A percentile compares a stretch with the other conserved stretches of the same genome.
phyloP scores from a whole-genome alignment of 768 basidiomycete species.

The Pluteus cervinus region DNA sequence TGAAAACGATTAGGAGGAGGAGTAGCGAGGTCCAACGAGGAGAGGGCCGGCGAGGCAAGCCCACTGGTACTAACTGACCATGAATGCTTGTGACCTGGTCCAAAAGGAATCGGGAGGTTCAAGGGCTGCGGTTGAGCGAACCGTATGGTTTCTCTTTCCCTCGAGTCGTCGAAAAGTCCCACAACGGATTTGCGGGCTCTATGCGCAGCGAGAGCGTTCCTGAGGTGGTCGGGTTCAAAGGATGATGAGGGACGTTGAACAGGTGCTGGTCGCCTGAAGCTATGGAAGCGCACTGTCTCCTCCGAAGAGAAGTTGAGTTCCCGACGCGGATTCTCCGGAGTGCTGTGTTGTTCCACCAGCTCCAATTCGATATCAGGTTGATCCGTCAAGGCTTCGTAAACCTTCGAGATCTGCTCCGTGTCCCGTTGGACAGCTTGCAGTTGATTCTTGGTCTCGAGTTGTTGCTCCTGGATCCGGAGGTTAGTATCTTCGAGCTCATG shows the following conservation, averaged over 20 bases:
- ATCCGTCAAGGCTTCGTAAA: conserved; percentile 66
- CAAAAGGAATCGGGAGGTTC: too few species aligned
- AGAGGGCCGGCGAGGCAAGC: conserved; percentile 28
- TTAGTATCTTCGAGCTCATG: conserved; percentile 75
- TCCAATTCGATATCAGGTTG: conserved; percentile 45
- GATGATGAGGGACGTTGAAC: conserved; percentile 7
- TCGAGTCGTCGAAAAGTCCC: conserved; percentile 49
- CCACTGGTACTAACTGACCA: too few species aligned
- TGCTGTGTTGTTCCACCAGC: conserved; percentile 19
- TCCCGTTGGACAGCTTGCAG: conserved; percentile 69
- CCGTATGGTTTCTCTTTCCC: too few species aligned
- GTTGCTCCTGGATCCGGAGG: conserved; percentile 55
- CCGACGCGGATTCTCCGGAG: conserved; percentile 13
- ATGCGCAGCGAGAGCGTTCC: conserved; percentile 9
- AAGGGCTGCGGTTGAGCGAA: too few species aligned
- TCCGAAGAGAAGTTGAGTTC: conserved; percentile 24
- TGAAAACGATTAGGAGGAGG: conserved; percentile 14
- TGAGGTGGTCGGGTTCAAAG: too few species aligned
- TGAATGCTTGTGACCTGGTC: too few species aligned
- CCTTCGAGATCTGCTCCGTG: conserved; percentile 60
- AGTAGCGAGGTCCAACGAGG: too few species aligned
- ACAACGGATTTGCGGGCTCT: conserved; percentile 50
- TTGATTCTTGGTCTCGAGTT: conserved; percentile 52
- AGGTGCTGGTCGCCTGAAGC: conserved; percentile 34
- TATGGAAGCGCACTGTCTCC: conserved; percentile 42